Evolutionary conservation across 805 yeast species (phyloP).

Genomic region (Lachancea thermotolerans): DNA sequence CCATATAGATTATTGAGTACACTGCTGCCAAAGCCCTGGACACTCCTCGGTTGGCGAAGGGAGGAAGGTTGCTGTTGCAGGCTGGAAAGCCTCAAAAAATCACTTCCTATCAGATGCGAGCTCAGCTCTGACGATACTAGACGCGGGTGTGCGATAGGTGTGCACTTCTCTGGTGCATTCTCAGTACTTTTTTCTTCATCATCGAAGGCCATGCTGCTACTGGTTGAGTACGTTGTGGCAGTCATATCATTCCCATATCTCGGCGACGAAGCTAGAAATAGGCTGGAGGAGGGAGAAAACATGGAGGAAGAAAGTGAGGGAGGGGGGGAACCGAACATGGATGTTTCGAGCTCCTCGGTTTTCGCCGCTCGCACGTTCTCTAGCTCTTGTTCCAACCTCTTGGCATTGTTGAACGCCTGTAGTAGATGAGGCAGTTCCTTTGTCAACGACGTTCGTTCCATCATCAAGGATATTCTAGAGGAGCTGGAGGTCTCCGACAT

Average conservation of each 20-base stretch:
- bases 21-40: slow-evolving; percentile 13
- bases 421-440: slow-evolving; percentile 62
- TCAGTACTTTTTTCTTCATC: not conserved
- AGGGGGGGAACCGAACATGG: not conserved
- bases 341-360: not conserved
- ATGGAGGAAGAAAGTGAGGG: slow-evolving; percentile 5
- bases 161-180: not conserved
- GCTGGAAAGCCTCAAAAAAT: slow-evolving; percentile 4
- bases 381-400: slow-evolving; percentile 48
- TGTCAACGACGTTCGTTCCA: slow-evolving; percentile 47
- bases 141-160: not conserved
- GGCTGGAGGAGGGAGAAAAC: slow-evolving; percentile 4
- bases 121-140: slow-evolving; percentile 4
- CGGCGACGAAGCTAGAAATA: not conserved
- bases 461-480: slow-evolving; percentile 33
- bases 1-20: slow-evolving; percentile 17
- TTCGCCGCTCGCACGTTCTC: slow-evolving; percentile 13
- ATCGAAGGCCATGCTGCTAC: slow-evolving; percentile 3
- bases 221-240: not conserved
- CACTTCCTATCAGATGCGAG: slow-evolving; percentile 4
- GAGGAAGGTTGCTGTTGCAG: not conserved
- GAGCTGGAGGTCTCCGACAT: slow-evolving; percentile 24
- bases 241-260: not conserved
- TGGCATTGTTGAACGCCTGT: slow-evolving; percentile 61
- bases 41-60: slow-evolving; percentile 1